Base-by-base conservation (phyloP, 495 filamentous ascomycete genomes). In the Trichoderma gamsii region DNA sequence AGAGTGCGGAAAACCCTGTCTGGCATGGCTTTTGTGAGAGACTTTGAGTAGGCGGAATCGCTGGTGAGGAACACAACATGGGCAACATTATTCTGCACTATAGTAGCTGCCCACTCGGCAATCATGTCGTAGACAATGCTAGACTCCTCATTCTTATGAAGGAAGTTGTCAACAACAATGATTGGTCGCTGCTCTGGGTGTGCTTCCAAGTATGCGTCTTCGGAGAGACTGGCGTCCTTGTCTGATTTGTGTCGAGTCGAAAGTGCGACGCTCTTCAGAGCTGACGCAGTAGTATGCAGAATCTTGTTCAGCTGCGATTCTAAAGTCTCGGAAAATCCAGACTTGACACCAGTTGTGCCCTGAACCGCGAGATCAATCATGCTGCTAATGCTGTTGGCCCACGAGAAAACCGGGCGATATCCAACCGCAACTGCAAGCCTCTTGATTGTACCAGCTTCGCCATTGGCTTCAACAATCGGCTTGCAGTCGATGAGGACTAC, bases 1-100 rank as follows among this genome's bases (percentile, higher is more conserved):
- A 97, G 89, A 29, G 90, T 88, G 69, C 91, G 88, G 82, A 97
- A 94, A 32, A 97, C 90, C 21, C 94, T 88, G 72, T 97, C 94
- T 0, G 95, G 95, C 18, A 99, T 83, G 0, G 92, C 88, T 76
- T 91, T 94, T 73, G 90, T 88, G 2, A 99, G 83, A 8, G 91
- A 89, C 72, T 99, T 99, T 16, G 90, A 87, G 77, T 90, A 97
- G 3, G 92, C 91, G 3, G 92, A 85, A 70, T 99, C 96, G 70
- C 90, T 91, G 0, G 94, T 97, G n/a, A 99, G 83, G 81, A 98
- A 97, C 63, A 99, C 89, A 70, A 99, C 94, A 76, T 98, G 95
- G 3, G 95, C 96, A 56, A 97, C 85, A 70, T 97, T 97, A n/a
- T 86, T 84, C 4, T 90, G 88, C 0, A 92, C 92, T n/a, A 98